Base-by-base conservation (phyloP, 805 yeast species). In the Danielia reshetovae region DNA sequence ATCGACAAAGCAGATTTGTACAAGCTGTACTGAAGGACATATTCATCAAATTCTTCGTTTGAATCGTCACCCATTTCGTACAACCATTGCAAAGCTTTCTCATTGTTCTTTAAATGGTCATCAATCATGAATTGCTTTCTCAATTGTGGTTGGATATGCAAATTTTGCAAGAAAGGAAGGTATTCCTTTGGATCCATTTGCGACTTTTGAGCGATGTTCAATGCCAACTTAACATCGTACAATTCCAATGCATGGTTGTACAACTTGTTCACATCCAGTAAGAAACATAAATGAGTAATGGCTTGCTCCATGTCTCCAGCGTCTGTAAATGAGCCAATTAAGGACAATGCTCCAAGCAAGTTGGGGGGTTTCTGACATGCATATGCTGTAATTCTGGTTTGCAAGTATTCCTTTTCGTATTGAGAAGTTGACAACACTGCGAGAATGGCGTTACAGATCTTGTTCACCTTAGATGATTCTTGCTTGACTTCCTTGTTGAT, bases 151-250 rank as follows among this genome's bases (percentile, higher is more conserved):
- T 82, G 85, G 26, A 74, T 75, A 46, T 85, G 82, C 35, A 93
- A 66, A 30, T 79, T 72, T 52, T 87, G 95, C 45, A 93, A 70
- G 59, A 93, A 93, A 33, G 98, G 96, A 34, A 93, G 65, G 49
- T 93, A 93, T 59, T 93, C 99, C 52, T 89, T 87, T 16, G 99
- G 99, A 62, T 93, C 99, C 70, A 83, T 89, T 59, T 90, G 97
- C 0, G 97, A 88, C 52, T 88, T 93, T 56, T 94, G 97, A 0
- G 98, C 98, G 39, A 93, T 80, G 9, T 74, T 70, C 38, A 93
- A 70, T 0, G 97, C 77, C 49, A 90, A 65, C 37, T 80, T 79
- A 27, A 93, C 79, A 54, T 93, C 83, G 52, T 93, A 93, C 14
- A 84, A 64, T 2, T 94, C 83, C 38, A 93, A 70, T 0, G 97